phyloP scores from a whole-genome alignment of 306 rosid species.

The Senna tora region DNA sequence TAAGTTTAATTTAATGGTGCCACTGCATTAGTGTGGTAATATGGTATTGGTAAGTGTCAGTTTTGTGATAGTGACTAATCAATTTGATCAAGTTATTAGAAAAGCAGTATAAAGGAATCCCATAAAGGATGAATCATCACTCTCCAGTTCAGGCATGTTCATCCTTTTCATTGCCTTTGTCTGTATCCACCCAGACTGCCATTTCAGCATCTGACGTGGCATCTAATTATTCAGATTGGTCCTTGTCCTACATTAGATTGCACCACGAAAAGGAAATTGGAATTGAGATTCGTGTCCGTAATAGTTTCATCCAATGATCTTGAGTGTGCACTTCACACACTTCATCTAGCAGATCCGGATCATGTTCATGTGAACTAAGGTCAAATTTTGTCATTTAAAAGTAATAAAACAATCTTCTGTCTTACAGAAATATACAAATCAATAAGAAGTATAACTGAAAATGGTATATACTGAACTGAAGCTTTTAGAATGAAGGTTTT shows the following conservation, averaged over 20 bases:
- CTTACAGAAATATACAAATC: not conserved
- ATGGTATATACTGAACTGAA: slow-evolving; percentile 5
- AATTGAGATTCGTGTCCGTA: too few relatives aligned
- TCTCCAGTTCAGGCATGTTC: slow-evolving; percentile 26
- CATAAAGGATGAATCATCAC: slow-evolving; percentile 36
- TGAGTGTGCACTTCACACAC: too few relatives aligned
- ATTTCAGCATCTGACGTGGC: slow-evolving; percentile 41
- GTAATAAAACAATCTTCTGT: slow-evolving; percentile 19
- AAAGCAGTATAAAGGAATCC: slow-evolving; percentile 19
- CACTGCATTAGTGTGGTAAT: not conserved
- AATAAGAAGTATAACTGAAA: not conserved
- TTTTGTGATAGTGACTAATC: slow-evolving; percentile 35
- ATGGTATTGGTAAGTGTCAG: slow-evolving; percentile 9
- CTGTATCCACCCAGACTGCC: slow-evolving; percentile 36
- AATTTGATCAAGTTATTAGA: slow-evolving; percentile 13
- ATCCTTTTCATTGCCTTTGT: slow-evolving; percentile 23
- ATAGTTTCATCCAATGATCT: too few relatives aligned
- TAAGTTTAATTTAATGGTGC: slow-evolving; percentile 17
- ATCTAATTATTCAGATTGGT: slow-evolving; percentile 16
- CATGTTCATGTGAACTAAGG: slow-evolving; percentile 19
- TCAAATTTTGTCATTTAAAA: slow-evolving; percentile 22
- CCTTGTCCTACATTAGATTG: slow-evolving; percentile 35
- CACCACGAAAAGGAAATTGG: slow-evolving; percentile 30
- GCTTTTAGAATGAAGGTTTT: not conserved
- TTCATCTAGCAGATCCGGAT: too few relatives aligned